phyloP scores from a whole-genome alignment of 2,329 filamentous ascomycete species.

The Periconia sp. region DNA sequence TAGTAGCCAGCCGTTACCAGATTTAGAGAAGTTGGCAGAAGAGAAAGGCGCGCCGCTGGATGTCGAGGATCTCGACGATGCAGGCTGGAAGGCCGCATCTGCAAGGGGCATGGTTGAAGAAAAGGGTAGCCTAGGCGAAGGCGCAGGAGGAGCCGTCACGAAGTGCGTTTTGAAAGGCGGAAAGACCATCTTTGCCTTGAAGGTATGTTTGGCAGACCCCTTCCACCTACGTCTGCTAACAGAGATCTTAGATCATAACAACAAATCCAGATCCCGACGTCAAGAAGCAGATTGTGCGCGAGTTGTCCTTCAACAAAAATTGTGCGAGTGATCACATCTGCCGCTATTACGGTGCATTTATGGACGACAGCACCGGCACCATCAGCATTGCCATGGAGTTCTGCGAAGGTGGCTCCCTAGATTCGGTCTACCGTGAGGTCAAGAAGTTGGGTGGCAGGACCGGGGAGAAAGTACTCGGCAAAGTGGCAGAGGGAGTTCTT shows the following conservation, averaged over 20 bases:
- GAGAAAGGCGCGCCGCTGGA: constrained; percentile 85
- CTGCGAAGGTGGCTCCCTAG: constrained; percentile 93
- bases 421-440: constrained; percentile 97
- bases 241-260: constrained; percentile 75
- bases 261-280: constrained; percentile 97
- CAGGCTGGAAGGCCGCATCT: constrained; percentile 93
- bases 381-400: constrained; percentile 99
- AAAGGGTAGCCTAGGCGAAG: constrained; percentile 88
- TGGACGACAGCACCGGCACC: constrained; percentile 92
- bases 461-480: constrained; percentile 95
- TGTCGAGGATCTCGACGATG: constrained; percentile 92
- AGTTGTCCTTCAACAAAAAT: constrained; percentile 96
- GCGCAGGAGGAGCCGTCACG: constrained; percentile 94
- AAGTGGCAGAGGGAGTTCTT: constrained; percentile 93
- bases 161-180: constrained; percentile 87
- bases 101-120: constrained; percentile 87
- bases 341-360: constrained; percentile 95
- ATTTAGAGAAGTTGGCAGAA: constrained; percentile 79
- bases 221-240: constrained; percentile 14
- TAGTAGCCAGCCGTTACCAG: constrained; percentile 76
- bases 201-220: constrained; percentile 63
- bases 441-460: constrained; percentile 94
- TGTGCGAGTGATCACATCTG: constrained; percentile 97
- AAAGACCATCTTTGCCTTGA: constrained; percentile 93
- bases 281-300: constrained; percentile 96